Conservation (phyloP, 169 alveolate genomes). For the Eimeria zaria region DNA sequence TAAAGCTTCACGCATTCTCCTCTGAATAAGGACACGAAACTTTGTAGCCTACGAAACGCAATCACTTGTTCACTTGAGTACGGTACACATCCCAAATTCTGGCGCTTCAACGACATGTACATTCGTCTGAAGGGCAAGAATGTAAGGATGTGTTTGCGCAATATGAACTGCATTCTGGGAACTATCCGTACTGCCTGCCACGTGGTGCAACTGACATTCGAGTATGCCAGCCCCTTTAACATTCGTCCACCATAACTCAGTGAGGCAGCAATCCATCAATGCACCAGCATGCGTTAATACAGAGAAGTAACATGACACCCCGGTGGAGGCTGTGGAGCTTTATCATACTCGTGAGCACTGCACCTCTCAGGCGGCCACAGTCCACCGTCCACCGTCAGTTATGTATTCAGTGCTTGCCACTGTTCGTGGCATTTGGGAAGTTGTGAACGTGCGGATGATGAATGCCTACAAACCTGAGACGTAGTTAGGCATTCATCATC, state of each 20-base stretch:
- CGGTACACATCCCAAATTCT: not conserved
- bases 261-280: not conserved
- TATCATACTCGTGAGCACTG: too few species aligned
- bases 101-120: not conserved
- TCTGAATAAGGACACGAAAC: not conserved
- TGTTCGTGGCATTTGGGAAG: too few species aligned
- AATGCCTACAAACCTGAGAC: too few species aligned
- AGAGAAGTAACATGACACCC: too few species aligned
- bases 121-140: not conserved
- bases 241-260: not conserved
- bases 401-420: too few species aligned
- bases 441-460: too few species aligned
- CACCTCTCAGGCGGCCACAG: too few species aligned
- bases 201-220: not conserved
- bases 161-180: not conserved
- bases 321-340: too few species aligned
- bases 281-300: not conserved
- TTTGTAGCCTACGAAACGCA: not conserved
- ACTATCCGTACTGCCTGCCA: not conserved
- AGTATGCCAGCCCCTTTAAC: not conserved
- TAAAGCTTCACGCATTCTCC: not conserved
- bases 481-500: too few species aligned
- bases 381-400: too few species aligned
- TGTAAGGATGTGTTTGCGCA: not conserved
- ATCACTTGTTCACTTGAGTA: not conserved